Conservation (phyloP, 2,329 filamentous ascomycete genomes). For the Clarireedia hainanense region DNA sequence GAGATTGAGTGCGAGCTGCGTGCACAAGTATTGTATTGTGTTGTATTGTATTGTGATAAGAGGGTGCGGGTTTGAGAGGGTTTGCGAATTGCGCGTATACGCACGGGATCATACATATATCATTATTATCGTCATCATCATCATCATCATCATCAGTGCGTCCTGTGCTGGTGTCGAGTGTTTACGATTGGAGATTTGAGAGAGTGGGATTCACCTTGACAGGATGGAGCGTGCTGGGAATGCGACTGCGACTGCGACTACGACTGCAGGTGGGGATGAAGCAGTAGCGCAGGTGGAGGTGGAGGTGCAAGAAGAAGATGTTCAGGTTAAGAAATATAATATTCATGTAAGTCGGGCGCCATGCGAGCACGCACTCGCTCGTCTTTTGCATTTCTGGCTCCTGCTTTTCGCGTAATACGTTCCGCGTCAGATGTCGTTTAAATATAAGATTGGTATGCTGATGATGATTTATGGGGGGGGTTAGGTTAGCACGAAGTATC, state of each 20-base stretch:
- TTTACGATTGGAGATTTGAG: not conserved
- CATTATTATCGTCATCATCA: too few species aligned
- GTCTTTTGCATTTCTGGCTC: not conserved
- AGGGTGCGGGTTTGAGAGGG: too few species aligned
- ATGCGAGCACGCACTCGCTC: not conserved
- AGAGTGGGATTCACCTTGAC: not conserved
- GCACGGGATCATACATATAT: too few species aligned
- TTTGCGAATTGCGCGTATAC: too few species aligned
- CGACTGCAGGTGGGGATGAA: not conserved
- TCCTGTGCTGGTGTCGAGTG: not conserved
- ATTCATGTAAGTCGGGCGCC: slow-evolving; percentile 42
- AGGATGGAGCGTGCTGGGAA: not conserved
- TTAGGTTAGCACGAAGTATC: slow-evolving; percentile 58
- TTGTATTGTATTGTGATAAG: not conserved
- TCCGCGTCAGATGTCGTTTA: not conserved
- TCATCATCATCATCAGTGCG: too few species aligned
- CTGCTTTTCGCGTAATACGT: too few species aligned
- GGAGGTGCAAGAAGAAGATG: slow-evolving; percentile 6
- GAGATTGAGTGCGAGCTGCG: not conserved
- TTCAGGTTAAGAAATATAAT: slow-evolving; percentile 46
- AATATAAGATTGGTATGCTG: not conserved
- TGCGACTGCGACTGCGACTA: slow-evolving; percentile 3
- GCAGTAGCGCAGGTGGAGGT: not conserved
- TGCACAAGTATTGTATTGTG: not conserved
- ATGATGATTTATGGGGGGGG: not conserved